Base-by-base conservation (phyloP, 106 monocot genomes). In the Allium sativum region DNA sequence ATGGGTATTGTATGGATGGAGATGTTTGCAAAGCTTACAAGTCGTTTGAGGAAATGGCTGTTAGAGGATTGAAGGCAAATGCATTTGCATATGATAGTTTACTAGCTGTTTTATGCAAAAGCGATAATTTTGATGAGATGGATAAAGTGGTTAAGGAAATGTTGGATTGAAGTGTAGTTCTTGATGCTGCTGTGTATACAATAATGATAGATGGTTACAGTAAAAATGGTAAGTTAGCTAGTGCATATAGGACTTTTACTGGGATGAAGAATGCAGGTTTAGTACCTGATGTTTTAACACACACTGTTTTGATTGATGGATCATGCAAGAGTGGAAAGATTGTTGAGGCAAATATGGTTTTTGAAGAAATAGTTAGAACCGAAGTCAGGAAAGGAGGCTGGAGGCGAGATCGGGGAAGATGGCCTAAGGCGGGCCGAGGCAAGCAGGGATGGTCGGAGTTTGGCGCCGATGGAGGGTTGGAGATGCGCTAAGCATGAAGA, bases 141-240 rank as follows among this genome's bases (percentile, higher is more conserved):
- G 76, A 80, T 48, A 62, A 62, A 46, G 16, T 98, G 47, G 45
- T 92, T 1, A 44, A 40, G 55, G 65, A 78, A 56, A 92, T 98
- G 98, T 13, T 76, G 53, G 46, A 40, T 7, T 17, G 41, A 42
- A 78, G 81, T 21, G 61, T 92, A 8, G 52, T 53, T 58, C 85
- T 85, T 4, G 98, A 98, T 62, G 67, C 64, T 47, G 82, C 69
- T 52, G 57, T 92, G 31, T 98, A 83, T 48, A 98, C 98, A 55
- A 83, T 85, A 42, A 56, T 98, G 41, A 76, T 98, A 20, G 62
- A 75, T 62, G 88, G 88, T 4, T 85, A 74, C 48, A 80, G 72
- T 55, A 80, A 72, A n/a, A 67, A 20, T 18, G 80, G 80, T 11
- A 53, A 85, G 31, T 31, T 92, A 58, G 42, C 64, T 22, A 62